phyloP scores from a whole-genome alignment of 2,329 filamentous ascomycete genomes.

The Septoria linicola region DNA sequence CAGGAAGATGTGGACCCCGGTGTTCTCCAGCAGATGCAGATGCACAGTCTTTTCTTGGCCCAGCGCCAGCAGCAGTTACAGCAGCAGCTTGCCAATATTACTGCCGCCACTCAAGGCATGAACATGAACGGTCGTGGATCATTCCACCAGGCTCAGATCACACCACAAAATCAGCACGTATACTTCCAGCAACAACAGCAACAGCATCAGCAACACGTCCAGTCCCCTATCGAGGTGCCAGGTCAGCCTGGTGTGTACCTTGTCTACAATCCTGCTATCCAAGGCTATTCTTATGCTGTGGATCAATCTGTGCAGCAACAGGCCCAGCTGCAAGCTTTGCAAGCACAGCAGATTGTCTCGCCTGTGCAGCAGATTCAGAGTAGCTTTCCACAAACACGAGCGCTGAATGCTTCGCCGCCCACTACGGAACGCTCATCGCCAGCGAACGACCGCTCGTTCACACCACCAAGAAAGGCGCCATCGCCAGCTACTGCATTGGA shows the following conservation, averaged over 20 bases:
- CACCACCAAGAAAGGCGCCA: conserved; percentile 61
- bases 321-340: background rate
- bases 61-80: conserved; percentile 94
- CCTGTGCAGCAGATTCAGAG: conserved; percentile 33
- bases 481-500: conserved; percentile 60
- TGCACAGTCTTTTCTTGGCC: conserved; percentile 86
- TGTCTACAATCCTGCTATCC: conserved; percentile 82
- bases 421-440: conserved; percentile 54
- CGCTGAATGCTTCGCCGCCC: conserved; percentile 78
- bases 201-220: conserved; percentile 66
- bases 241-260: conserved; percentile 74
- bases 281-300: conserved; percentile 77
- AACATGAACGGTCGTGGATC: conserved; percentile 55
- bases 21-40: conserved; percentile 82
- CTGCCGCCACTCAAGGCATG: conserved; percentile 74
- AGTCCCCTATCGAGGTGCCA: conserved; percentile 64
- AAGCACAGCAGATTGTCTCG: conserved; percentile 36
- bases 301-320: conserved; percentile 61
- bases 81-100: conserved; percentile 83
- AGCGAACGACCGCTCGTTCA: conserved; percentile 61
- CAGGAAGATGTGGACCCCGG: conserved; percentile 77
- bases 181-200: conserved; percentile 49
- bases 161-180: conserved; percentile 56
- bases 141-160: conserved; percentile 40
- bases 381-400: conserved; percentile 35